phyloP scores from a whole-genome alignment of 306 rosid genomes.

The Dalbergia cochinchinensis region DNA sequence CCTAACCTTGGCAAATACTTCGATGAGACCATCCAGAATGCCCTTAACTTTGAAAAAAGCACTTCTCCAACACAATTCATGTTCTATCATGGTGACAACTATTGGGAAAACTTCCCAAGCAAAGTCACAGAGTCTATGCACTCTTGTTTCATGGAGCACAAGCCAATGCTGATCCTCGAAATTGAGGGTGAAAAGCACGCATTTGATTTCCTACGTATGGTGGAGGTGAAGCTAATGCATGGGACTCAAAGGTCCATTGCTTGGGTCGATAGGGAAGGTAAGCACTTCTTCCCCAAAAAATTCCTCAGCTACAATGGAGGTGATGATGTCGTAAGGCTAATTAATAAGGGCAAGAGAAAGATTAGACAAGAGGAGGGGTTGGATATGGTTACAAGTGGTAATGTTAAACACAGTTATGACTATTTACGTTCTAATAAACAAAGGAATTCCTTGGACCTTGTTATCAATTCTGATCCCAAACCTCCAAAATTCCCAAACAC shows the following conservation, averaged over 20 bases:
- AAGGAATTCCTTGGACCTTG: too few relatives aligned
- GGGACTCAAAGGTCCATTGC: slow-evolving; percentile 68
- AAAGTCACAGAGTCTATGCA: slow-evolving; percentile 45
- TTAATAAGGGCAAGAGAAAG: slow-evolving; percentile 45
- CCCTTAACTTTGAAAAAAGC: slow-evolving; percentile 55
- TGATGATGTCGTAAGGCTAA: background rate
- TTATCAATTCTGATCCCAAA: too few relatives aligned
- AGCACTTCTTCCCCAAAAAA: slow-evolving; percentile 60
- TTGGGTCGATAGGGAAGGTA: slow-evolving; percentile 65
- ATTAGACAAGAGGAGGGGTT: background rate
- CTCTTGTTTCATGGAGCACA: slow-evolving; percentile 50
- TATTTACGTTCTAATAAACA: background rate
- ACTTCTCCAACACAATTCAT: slow-evolving; percentile 58
- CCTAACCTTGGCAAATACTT: too few relatives aligned
- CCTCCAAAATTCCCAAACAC: too few relatives aligned
- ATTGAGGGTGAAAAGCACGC: slow-evolving; percentile 53
- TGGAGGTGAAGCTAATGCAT: slow-evolving; percentile 53
- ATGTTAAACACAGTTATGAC: too few relatives aligned
- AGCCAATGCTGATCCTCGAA: slow-evolving; percentile 42
- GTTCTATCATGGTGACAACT: slow-evolving; percentile 56
- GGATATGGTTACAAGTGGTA: too few relatives aligned
- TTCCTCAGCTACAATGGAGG: slow-evolving; percentile 45
- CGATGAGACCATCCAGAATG: slow-evolving; percentile 36
- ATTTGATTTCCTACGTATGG: slow-evolving; percentile 67
- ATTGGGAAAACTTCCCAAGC: slow-evolving; percentile 56